Percentiles rank a stretch among this genome's conserved stretches.
phyloP scores from a whole-genome alignment of 2,329 filamentous ascomycete genomes.

The Fusarium hainanense region DNA sequence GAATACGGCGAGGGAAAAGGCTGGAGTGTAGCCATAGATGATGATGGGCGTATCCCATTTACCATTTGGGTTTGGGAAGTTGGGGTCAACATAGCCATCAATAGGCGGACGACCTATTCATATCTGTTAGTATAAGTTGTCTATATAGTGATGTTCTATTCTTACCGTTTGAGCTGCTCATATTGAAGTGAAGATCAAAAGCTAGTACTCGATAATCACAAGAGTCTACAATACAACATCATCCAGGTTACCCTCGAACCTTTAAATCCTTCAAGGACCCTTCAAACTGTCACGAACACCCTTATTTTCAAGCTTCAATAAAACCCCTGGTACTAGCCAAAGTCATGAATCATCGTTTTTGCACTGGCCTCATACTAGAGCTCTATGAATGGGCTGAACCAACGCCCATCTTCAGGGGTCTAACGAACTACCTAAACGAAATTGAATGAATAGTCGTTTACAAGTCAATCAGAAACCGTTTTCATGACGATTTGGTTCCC shows the following conservation, averaged over 20 bases:
- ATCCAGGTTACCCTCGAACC: not conserved
- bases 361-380: not conserved
- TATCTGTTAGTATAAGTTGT: not conserved
- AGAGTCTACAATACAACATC: not conserved
- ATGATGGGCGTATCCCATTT: slow-evolving; percentile 60
- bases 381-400: not conserved
- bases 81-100: slow-evolving; percentile 61
- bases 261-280: slow-evolving; percentile 13
- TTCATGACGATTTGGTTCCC: slow-evolving; percentile 33
- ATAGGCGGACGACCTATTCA: slow-evolving; percentile 17
- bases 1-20: slow-evolving; percentile 57
- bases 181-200: slow-evolving; percentile 20
- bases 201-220: slow-evolving; percentile 28
- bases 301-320: slow-evolving; percentile 28
- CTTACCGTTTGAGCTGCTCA: slow-evolving; percentile 33
- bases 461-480: not conserved
- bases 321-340: slow-evolving; percentile 4
- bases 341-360: slow-evolving; percentile 43
- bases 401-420: not conserved
- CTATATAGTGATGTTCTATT: not conserved
- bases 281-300: not conserved
- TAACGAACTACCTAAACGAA: not conserved
- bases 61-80: slow-evolving; percentile 61
- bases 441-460: slow-evolving; percentile 13
- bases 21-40: slow-evolving; percentile 63